Conservation (phyloP, 345 rosid genomes). For the Pistacia vera region DNA sequence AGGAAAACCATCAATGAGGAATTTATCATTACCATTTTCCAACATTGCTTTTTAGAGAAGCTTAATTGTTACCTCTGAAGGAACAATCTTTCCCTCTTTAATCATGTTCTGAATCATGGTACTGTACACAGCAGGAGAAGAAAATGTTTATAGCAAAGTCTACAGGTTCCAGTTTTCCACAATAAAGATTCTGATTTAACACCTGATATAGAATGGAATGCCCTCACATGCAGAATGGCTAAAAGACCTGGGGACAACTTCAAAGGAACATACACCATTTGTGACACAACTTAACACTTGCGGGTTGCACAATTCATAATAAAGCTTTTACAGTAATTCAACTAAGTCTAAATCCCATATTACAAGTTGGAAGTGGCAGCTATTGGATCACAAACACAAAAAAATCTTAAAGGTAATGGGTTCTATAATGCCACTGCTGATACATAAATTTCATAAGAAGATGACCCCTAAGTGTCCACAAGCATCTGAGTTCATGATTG, state of each 20-base stretch:
- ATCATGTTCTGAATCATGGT: slow-evolving; percentile 67
- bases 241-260: background rate
- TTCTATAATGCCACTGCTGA: background rate
- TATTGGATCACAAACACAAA: background rate
- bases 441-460: background rate
- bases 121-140: slow-evolving; percentile 33
- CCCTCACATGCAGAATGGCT: background rate
- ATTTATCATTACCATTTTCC: slow-evolving; percentile 58
- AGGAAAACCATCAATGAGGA: slow-evolving; percentile 87
- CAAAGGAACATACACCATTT: background rate
- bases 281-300: background rate
- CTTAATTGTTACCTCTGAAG: slow-evolving; percentile 80
- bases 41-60: slow-evolving; percentile 75
- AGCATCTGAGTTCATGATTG: slow-evolving; percentile 6
- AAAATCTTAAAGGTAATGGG: slow-evolving; percentile 12
- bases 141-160: background rate
- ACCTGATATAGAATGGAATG: background rate
- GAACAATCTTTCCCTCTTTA: slow-evolving; percentile 80
- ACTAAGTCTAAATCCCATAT: background rate
- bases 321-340: background rate
- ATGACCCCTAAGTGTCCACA: background rate
- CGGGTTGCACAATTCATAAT: background rate
- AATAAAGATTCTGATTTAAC: slow-evolving; percentile 5
- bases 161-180: background rate
- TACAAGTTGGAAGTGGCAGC: slow-evolving; percentile 2